Base-by-base conservation (phyloP, 2,329 filamentous ascomycete genomes). In the Ophiocordyceps australis region DNA sequence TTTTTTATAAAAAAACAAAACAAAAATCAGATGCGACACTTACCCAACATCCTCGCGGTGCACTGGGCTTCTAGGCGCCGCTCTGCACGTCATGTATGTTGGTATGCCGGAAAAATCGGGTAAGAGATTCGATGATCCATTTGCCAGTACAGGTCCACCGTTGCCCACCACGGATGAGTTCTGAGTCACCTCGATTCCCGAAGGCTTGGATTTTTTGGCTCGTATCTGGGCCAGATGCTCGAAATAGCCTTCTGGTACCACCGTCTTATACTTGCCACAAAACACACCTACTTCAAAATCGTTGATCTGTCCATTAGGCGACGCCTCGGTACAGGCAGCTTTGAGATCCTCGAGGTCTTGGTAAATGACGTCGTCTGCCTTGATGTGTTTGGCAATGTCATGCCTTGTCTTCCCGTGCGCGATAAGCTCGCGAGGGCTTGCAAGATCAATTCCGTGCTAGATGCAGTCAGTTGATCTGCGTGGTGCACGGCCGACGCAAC, bases 281-380 rank as follows among this genome's bases (percentile, higher is more conserved):
- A 95, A 94, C 7, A 94, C 85, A 28, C 86, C 85, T 3, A 91
- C 73, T 45, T 95, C 86, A 37, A 94, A 94, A 28, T 74, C 59
- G 7, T 59, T 59, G 38, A 66, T 45, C 19, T 50, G 46, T 18
- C 57, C 54, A 32, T 65, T 52, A 28, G 64, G 54, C 26, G 70
- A 73, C 4, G 80, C 65, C 36, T 82, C 73, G 2, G 72, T 64
- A 42, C 85, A 94, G 1, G 83, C 72, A 17, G 63, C 69, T 42
- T 77, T 74, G n/a, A 95, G 59, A 40, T 91, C 85, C 2, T 72
- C 63, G 2, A 95, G 64, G 7, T 44, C 43, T 33, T 59, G 56
- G 41, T 49, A 63, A 12, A 35, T 25, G 7, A 35, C 23, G 5
- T 30, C 28, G 22, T 36, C 30, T 8, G 31, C 32, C 4, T 28